Percentiles rank a stretch among this genome's conserved stretches.
Evolutionary conservation across 108 stramenopile species (phyloP).

Genomic region (Cylindrotheca closterium): DNA sequence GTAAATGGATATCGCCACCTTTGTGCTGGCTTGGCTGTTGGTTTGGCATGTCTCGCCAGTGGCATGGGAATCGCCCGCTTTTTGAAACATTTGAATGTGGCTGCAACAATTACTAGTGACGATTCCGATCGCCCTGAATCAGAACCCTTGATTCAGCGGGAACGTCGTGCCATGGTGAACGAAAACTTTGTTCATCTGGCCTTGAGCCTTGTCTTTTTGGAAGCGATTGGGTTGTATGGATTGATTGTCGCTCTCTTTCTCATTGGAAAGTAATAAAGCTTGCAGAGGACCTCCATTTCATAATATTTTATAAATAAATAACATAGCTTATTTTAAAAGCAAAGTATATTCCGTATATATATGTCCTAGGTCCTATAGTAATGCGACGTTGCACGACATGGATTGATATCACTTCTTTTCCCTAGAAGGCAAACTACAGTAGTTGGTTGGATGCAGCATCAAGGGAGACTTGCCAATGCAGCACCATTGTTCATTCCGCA

Average conservation of each 20-base stretch:
- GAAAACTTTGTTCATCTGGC: conserved; percentile 4
- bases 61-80: conserved; percentile 54
- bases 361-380: no score
- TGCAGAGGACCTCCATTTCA: no score
- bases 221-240: conserved; percentile 68
- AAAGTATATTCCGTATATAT: no score
- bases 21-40: conserved; percentile 53
- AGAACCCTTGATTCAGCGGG: conserved; percentile 10
- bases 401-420: no score
- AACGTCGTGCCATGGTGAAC: not conserved
- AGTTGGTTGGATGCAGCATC: no score
- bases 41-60: conserved; percentile 49
- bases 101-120: not conserved
- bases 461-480: no score
- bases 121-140: not conserved
- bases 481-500: no score
- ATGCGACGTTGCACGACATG: no score
- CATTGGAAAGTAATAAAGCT: conserved; percentile 7
- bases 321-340: no score
- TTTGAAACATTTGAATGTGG: conserved; percentile 29
- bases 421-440: no score
- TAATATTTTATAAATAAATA: no score
- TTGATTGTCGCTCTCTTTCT: conserved; percentile 63
- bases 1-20: conserved; percentile 46
- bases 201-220: conserved; percentile 48